These are phyloP conservation scores for Teratosphaeria pseudoeucalypti DNA, from an alignment of 2,329 filamentous ascomycete species.

Conservation along the genomic window DNA sequence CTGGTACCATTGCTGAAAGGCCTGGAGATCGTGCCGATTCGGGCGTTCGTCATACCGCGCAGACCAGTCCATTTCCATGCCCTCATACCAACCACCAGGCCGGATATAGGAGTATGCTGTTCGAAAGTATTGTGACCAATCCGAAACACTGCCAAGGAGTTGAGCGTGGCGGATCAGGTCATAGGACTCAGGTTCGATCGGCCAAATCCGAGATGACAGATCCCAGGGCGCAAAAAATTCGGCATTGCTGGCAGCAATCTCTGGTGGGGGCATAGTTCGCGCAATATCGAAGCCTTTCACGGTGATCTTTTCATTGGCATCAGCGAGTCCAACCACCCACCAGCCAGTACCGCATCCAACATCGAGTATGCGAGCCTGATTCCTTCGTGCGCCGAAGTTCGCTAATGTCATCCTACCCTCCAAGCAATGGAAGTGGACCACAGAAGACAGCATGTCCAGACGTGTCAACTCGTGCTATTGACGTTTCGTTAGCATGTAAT, in stretches of 20 bases:
- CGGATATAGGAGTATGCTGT: not conserved
- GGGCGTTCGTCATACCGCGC: slow-evolving; percentile 62
- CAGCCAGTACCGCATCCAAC: not conserved
- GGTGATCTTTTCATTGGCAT: slow-evolving; percentile 13
- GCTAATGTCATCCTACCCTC: not conserved
- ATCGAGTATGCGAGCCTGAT: slow-evolving; percentile 46
- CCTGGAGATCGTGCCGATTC: slow-evolving; percentile 42
- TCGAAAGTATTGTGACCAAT: not conserved
- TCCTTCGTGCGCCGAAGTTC: not conserved
- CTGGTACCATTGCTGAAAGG: slow-evolving; percentile 54
- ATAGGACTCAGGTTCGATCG: not conserved
- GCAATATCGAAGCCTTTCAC: slow-evolving; percentile 35
- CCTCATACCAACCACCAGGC: slow-evolving; percentile 41
- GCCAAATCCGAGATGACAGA: not conserved
- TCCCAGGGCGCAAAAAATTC: not conserved
- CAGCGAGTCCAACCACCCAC: slow-evolving; percentile 52
- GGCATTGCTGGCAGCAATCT: not conserved
- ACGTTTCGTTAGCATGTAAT: not conserved
- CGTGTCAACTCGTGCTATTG: not conserved
- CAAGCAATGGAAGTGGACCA: not conserved
- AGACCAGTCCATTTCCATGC: slow-evolving; percentile 77
- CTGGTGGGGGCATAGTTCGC: slow-evolving; percentile 35
- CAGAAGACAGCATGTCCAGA: not conserved
- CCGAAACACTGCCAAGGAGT: not conserved
- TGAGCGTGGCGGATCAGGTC: slow-evolving; percentile 51